phyloP scores from a whole-genome alignment of 176 grass and related monocot genomes.

The Ananas comosus region DNA sequence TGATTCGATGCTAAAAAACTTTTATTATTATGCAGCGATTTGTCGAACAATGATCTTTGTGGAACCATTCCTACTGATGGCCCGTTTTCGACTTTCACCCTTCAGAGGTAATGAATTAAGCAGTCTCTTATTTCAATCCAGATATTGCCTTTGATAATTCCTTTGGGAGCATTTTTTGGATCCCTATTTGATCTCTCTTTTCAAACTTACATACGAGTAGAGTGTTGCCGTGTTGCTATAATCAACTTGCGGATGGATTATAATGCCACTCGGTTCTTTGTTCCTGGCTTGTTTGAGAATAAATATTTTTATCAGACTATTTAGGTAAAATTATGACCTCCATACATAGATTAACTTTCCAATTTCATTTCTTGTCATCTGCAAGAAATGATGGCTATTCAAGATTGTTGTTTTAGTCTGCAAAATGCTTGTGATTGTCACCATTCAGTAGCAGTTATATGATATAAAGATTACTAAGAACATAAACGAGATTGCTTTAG shows the following conservation, averaged over 20 bases:
- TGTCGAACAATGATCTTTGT: conserved; percentile 95
- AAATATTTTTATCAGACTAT: neutral
- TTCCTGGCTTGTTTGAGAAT: too few relatives aligned
- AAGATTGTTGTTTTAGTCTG: neutral
- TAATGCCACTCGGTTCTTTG: too few relatives aligned
- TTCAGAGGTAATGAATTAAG: conserved; percentile 44
- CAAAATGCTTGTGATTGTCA: too few relatives aligned
- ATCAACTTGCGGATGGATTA: too few relatives aligned
- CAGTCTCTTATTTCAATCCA: neutral
- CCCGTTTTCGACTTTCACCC: conserved; percentile 77
- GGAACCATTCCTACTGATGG: conserved; percentile 91
- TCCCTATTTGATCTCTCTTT: too few relatives aligned
- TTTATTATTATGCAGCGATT: conserved; percentile 34
- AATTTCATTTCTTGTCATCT: neutral
- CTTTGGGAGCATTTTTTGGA: too few relatives aligned
- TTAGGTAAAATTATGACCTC: neutral
- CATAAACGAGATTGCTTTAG: neutral
- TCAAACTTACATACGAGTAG: too few relatives aligned
- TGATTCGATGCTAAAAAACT: conserved; percentile 1
- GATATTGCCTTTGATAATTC: too few relatives aligned
- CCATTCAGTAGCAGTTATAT: neutral
- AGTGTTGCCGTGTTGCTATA: too few relatives aligned
- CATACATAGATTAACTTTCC: neutral
- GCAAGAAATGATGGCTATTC: neutral
- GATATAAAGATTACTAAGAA: neutral